A percentile compares a stretch with the other conserved stretches of the same genome.
Conservation (phyloP, 768 basidiomycete species). For the Agrocybe praecox region DNA sequence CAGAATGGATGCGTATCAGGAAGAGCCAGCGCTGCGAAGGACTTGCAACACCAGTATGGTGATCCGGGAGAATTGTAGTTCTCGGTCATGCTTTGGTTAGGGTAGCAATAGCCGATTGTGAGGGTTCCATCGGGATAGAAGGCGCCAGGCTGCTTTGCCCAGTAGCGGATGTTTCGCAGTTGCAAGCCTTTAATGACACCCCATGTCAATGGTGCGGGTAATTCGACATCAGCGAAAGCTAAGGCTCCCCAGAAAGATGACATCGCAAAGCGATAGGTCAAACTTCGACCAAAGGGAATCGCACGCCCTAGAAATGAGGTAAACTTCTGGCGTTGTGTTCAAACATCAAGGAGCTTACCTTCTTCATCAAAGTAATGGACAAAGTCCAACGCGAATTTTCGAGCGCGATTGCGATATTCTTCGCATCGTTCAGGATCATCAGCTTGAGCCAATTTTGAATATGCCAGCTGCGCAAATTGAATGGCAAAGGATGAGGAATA, state of each 20-base stretch:
- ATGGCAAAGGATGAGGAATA: conserved; percentile 83
- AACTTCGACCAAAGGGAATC: conserved; percentile 74
- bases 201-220: conserved; percentile 73
- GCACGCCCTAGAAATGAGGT: conserved; percentile 53
- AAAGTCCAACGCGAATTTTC: conserved; percentile 67
- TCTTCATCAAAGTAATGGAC: conserved; percentile 76
- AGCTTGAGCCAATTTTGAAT: conserved; percentile 64
- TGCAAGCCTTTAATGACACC: conserved; percentile 75
- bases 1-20: conserved; percentile 75
- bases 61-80: conserved; percentile 82
- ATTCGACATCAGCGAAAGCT: conserved; percentile 70
- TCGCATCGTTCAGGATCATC: conserved; percentile 67
- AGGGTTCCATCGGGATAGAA: conserved; percentile 67
- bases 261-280: conserved; percentile 84
- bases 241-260: conserved; percentile 78
- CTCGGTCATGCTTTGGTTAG: conserved; percentile 75
- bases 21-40: conserved; percentile 67
- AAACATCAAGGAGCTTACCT: conserved; percentile 38
- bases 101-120: conserved; percentile 72
- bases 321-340: background rate
- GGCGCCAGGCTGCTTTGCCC: conserved; percentile 65
- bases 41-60: conserved; percentile 83
- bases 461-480: conserved; percentile 72
- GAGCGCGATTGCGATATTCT: conserved; percentile 65
- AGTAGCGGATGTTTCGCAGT: conserved; percentile 72